Evolutionary conservation across 108 stramenopile genomes (phyloP), one percentile per base, ranked within the genome.

Genomic region (Skeletonema marinoi): DNA sequence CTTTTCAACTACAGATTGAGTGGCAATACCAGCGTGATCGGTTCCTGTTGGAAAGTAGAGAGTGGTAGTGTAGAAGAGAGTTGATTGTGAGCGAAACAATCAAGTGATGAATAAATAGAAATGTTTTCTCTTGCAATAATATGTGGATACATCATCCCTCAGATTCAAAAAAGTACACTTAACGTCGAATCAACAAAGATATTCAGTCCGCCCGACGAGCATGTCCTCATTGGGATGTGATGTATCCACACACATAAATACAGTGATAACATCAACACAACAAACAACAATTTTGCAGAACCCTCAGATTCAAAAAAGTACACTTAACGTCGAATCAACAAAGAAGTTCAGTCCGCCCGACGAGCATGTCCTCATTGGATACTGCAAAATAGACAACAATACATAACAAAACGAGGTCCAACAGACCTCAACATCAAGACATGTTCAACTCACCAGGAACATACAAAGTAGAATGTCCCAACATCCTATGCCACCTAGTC

Each of bases 11-110:
- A 99, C 98, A 31, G 94, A 93, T 84, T 99, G 99, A 39, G 99
- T 99, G 68, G 99, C 99, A 76, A 99, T 99, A 39, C 99, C 99
- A 16, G 99, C 99, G 77, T 99, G 99, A 77, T 99, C 99, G 25
- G 96, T 98, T 73, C 99, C 97, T 88, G 61, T 60, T 60, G 35
- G 31, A 58, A 74, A 42, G n/a, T 56, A 56, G 6, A n/a, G 2
- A 46, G 42, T 16, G 14, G 13, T n/a, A n/a, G n/a, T 44, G 42
- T 9, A 10, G 8, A 12, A 1, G 39, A 2, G 44, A 56, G 51
- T 19, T 56, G 17, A 41, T 68, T 66, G 41, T 66, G 3, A 66
- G 32, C 41, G 9, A 75, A 29, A 16, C 11, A 70, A 70, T 29
- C n/a, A 50, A n/a, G 62, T 14, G 21, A 77, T 63, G 61, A 13